Evolutionary conservation across 495 filamentous ascomycete genomes (phyloP), one percentile per base, ranked within the genome.

Genomic region (Tirmania nivea): DNA sequence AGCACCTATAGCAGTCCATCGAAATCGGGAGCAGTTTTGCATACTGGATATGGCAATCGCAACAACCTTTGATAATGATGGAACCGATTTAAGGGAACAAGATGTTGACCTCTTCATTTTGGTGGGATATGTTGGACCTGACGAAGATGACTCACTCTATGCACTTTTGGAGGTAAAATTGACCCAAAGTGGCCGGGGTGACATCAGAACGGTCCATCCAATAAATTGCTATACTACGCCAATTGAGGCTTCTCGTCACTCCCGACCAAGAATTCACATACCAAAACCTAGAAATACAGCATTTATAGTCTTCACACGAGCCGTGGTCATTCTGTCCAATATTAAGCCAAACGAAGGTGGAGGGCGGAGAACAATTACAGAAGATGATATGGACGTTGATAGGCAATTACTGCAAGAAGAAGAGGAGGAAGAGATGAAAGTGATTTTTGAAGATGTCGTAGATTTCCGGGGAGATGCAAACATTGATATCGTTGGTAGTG

Each of bases 381-480:
- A 56, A 10, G 16, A 54, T 25, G 48, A 55, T 36, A 62, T 62
- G 56, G 62, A 57, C 14, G 54, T 56, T 31, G 47, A 53, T 19
- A n/a, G 25, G 25, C 48, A 53, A 45, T 19, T 45, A 19, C 39
- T 45, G 12, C 14, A 19, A 8, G 39, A 45, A 19, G 39, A 45
- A 14, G 12, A 14, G 39, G 14, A 45, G 8, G 39, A 45, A 45
- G 39, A 45, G 42, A 34, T 34, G 16, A 52, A 55, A 31, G 56
- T 49, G n/a, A 45, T 74, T 8, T 93, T 86, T 56, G 85, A 96
- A 63, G 92, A 96, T 64, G 77, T 80, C 2, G 73, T 96, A 25
- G 79, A 85, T 57, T 77, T 96, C 49, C 77, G 79, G n/a, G 70
- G 78, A 51, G 81, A 84, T 45, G 72, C 70, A 34, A 66, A 68